Evolutionary conservation across 106 monocot species (phyloP).

Genomic region (Alisma plantagoaquatica): DNA sequence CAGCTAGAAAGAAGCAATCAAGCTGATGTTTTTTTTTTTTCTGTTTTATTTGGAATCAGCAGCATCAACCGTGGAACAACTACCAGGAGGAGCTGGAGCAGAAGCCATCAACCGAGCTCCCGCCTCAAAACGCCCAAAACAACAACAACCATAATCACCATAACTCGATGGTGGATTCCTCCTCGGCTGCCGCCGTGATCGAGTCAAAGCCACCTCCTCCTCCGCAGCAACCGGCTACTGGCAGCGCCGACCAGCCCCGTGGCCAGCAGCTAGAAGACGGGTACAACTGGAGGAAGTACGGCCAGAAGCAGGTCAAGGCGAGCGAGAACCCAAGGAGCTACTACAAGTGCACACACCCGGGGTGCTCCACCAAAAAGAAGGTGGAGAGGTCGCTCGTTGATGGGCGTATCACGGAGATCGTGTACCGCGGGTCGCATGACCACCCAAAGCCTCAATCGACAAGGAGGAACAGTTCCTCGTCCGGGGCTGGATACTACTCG

Average conservation of each 20-base stretch:
- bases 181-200: too few relatives aligned
- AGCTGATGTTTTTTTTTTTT: too few relatives aligned
- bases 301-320: constrained; percentile 26
- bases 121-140: neutral
- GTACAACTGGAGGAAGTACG: constrained; percentile 44
- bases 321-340: constrained; percentile 23
- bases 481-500: neutral
- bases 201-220: neutral
- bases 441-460: constrained; percentile 16
- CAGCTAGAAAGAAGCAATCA: neutral
- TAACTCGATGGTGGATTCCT: neutral
- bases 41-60: neutral
- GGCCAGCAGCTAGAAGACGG: constrained; percentile 31
- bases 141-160: neutral
- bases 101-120: neutral
- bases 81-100: too few relatives aligned
- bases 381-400: constrained; percentile 14
- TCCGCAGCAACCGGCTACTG: too few relatives aligned
- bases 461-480: constrained; percentile 7
- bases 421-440: constrained; percentile 17
- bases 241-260: too few relatives aligned
- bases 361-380: constrained; percentile 17
- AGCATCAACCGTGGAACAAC: constrained; percentile 7
- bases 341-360: constrained; percentile 23
- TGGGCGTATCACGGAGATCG: constrained; percentile 22